A percentile compares a stretch with the other conserved stretches of the same genome.
Conservation (phyloP, 2,329 filamentous ascomycete species). For the Eutypella sp. region DNA sequence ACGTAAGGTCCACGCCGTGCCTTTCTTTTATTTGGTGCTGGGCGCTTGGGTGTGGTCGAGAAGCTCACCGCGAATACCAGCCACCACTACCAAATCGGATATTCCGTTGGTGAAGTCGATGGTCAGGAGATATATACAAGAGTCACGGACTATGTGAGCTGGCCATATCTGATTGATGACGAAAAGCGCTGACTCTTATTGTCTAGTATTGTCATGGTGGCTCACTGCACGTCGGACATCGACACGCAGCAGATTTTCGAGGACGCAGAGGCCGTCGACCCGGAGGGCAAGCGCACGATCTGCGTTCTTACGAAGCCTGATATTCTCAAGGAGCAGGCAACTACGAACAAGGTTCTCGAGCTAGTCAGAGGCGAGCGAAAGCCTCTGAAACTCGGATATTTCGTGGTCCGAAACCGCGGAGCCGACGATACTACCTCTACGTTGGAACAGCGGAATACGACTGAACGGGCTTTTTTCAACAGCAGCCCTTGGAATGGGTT, state of each 20-base stretch:
- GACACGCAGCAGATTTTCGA: slow-evolving; percentile 37
- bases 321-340: slow-evolving; percentile 35
- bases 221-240: slow-evolving; percentile 35
- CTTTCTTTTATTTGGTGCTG: no score
- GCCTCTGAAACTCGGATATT: slow-evolving; percentile 38
- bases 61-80: background rate
- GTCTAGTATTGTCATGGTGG: slow-evolving; percentile 38
- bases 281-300: slow-evolving; percentile 36
- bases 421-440: slow-evolving; percentile 31
- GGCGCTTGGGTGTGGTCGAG: no score
- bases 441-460: slow-evolving; percentile 15
- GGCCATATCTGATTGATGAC: background rate
- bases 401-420: slow-evolving; percentile 38
- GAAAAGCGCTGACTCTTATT: background rate
- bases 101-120: slow-evolving; percentile 8
- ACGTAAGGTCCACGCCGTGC: background rate
- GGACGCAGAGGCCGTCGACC: slow-evolving; percentile 33
- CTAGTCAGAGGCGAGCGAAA: slow-evolving; percentile 33
- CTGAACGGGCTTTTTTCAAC: slow-evolving; percentile 31
- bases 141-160: slow-evolving; percentile 35
- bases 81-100: slow-evolving; percentile 7
- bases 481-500: slow-evolving; percentile 26
- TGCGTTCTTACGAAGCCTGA: slow-evolving; percentile 57
- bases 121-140: slow-evolving; percentile 33
- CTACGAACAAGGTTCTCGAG: slow-evolving; percentile 29